Evolutionary conservation across 163 green algal species (phyloP), one percentile per base, ranked within the genome.

Genomic region (Trebouxiophyceae sp.): DNA sequence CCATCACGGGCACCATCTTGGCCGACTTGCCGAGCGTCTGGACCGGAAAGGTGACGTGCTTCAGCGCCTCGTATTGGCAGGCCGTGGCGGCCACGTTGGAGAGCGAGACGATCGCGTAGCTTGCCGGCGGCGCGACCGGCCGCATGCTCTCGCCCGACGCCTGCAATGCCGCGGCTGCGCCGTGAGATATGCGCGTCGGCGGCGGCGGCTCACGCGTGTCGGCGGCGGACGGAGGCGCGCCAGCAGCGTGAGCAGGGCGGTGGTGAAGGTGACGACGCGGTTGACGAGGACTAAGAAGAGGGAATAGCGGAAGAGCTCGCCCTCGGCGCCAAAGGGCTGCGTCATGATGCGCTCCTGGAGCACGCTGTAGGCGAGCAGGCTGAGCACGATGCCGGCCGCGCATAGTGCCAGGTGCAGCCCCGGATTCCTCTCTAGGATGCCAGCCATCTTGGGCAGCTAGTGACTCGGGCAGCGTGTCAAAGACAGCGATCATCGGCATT

Each of bases 41-140:
- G 19, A 96, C 64, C 0, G 93, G 92, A 69, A 99, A 98, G 31
- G 79, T 90, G 4, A 99, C 85, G 80, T 97, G 92, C 72, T 94
- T 95, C 24, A 99, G 82, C 12, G 94, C 94, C 75, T 99, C 91
- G 60, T 98, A 97, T 75, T 99, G 94, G 79, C 93, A 98, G 57
- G 81, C 91, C 1, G 94, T 99, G 31, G 94, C 92, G 44, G 95
- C 76, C 20, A 93, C 84, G 60, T 96, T 96, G 65, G 79, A 89
- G 16, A 88, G 50, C 4, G 72, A 88, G 0, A 97, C 85, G 2
- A 74, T 79, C 0, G 81, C 80, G 68, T 95, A 96, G 30, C 57
- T 81, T 31, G 81, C 82, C 22, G 91, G 45, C 0, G 90, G 91
- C 31, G 88, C 92, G 31, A 80, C 77, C 3, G 91, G 89, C 6